Evolutionary conservation across 1,284 basidiomycete species (phyloP).

Genomic region (Boletus albobrunnescens): DNA sequence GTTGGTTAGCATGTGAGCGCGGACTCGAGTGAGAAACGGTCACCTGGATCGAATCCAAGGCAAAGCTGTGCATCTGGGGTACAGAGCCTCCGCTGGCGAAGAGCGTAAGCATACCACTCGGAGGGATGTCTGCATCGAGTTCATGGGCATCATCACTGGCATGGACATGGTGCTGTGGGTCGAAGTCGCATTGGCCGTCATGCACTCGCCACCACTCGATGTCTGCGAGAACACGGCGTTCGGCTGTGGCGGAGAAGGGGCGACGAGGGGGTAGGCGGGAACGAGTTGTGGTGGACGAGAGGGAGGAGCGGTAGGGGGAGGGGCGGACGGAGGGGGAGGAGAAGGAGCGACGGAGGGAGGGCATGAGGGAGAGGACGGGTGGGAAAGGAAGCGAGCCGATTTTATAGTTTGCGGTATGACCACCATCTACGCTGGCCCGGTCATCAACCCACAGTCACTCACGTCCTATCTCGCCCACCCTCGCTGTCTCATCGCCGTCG

Average conservation of each 20-base stretch:
- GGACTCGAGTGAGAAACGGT: background rate
- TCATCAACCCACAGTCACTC: conserved; percentile 63
- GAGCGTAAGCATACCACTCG: conserved; percentile 22
- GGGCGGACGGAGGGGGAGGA: conserved; percentile 62
- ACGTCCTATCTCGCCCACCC: conserved; percentile 52
- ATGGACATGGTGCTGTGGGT: conserved; percentile 34
- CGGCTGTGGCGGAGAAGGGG: conserved; percentile 58
- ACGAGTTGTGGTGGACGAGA: conserved; percentile 32
- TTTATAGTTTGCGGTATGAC: conserved; percentile 32
- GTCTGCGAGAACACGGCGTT: conserved; percentile 71
- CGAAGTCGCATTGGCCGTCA: conserved; percentile 58
- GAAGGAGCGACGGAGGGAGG: conserved; percentile 70
- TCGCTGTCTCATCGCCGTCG: conserved; percentile 58
- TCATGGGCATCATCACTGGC: conserved; percentile 21
- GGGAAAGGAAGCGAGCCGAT: conserved; percentile 26
- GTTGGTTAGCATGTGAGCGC: conserved; percentile 21
- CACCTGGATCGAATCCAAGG: conserved; percentile 26
- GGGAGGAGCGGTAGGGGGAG: conserved; percentile 53
- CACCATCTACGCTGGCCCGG: conserved; percentile 61
- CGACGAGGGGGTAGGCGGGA: conserved; percentile 46
- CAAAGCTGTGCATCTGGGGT: conserved; percentile 20
- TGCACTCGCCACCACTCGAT: conserved; percentile 80
- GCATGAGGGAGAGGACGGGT: conserved; percentile 44
- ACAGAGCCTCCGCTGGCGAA: conserved; percentile 18
- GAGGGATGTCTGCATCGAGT: conserved; percentile 16